phyloP scores from a whole-genome alignment of 2,329 filamentous ascomycete species.

The Aspergillus sergii region DNA sequence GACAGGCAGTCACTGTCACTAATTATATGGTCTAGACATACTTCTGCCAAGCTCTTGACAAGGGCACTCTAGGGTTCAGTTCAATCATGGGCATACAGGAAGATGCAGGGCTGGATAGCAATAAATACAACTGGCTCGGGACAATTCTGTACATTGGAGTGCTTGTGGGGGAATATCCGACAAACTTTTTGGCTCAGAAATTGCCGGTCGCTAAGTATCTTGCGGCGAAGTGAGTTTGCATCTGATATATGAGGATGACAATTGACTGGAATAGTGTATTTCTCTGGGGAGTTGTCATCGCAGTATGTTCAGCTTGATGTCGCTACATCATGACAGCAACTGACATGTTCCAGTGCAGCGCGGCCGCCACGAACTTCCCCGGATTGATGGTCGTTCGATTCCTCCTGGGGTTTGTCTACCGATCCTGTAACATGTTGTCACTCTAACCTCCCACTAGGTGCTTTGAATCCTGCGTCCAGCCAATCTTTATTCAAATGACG shows the following conservation, averaged over 20 bases:
- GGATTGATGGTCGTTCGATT: constrained; percentile 14
- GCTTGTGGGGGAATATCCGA: constrained; percentile 54
- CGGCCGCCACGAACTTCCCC: constrained; percentile 48
- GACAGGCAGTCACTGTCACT: neutral
- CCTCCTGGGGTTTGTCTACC: constrained; percentile 13
- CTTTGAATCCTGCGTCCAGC: constrained; percentile 39
- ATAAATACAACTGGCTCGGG: constrained; percentile 51
- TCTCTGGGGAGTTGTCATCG: constrained; percentile 55
- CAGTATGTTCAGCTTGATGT: constrained; percentile 35
- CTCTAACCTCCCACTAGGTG: constrained; percentile 39
- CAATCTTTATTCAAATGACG: constrained; percentile 35
- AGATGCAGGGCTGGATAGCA: constrained; percentile 32
- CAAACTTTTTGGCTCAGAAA: constrained; percentile 52
- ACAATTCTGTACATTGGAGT: constrained; percentile 55
- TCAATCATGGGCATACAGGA: constrained; percentile 30
- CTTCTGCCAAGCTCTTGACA: constrained; percentile 26
- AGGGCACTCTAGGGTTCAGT: constrained; percentile 24
- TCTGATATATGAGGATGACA: neutral
- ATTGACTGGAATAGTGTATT: constrained; percentile 34
- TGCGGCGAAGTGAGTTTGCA: constrained; percentile 34
- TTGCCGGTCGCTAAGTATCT: constrained; percentile 54
- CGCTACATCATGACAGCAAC: neutral
- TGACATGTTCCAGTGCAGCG: neutral
- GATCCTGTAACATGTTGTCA: constrained; percentile 43
- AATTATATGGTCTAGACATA: constrained; percentile 14